Conservation (phyloP, 1,139 yeast species). For the Protomyces arabidopsidicola region DNA sequence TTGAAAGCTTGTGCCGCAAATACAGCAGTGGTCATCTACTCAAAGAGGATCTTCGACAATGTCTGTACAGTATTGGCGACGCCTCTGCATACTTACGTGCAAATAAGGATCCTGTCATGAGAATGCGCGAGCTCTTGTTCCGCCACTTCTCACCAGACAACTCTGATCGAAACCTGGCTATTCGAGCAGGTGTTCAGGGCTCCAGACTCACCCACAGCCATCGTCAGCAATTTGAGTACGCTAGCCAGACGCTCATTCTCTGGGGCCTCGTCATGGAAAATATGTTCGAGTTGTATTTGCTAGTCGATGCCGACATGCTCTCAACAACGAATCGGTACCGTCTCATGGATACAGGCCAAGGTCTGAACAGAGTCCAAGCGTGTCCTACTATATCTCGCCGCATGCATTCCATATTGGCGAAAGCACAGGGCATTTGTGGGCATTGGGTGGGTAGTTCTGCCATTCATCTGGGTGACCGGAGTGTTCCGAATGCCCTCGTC, state of each 20-base stretch:
- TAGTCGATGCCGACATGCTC: constrained; percentile 64
- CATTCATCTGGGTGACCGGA: constrained; percentile 70
- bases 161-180: constrained; percentile 51
- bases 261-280: constrained; percentile 73
- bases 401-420: constrained; percentile 60
- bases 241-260: constrained; percentile 56
- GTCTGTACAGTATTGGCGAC: constrained; percentile 68
- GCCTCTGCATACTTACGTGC: constrained; percentile 65
- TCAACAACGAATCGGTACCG: constrained; percentile 49
- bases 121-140: constrained; percentile 55
- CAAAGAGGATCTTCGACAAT: constrained; percentile 60
- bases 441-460: constrained; percentile 71
- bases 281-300: constrained; percentile 65
- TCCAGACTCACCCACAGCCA: constrained; percentile 67
- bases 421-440: constrained; percentile 57
- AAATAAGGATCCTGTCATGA: constrained; percentile 58
- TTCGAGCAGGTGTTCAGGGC: constrained; percentile 58
- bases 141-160: constrained; percentile 46
- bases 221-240: constrained; percentile 62
- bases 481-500: constrained; percentile 72
- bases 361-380: constrained; percentile 63
- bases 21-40: constrained; percentile 42
- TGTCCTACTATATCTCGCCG: constrained; percentile 63
- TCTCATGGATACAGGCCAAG: constrained; percentile 70
- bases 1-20: constrained; percentile 51